Evolutionary conservation across 352 stramenopile genomes (phyloP), one percentile per base, ranked within the genome.

Genomic region (Phytophthora citricola): DNA sequence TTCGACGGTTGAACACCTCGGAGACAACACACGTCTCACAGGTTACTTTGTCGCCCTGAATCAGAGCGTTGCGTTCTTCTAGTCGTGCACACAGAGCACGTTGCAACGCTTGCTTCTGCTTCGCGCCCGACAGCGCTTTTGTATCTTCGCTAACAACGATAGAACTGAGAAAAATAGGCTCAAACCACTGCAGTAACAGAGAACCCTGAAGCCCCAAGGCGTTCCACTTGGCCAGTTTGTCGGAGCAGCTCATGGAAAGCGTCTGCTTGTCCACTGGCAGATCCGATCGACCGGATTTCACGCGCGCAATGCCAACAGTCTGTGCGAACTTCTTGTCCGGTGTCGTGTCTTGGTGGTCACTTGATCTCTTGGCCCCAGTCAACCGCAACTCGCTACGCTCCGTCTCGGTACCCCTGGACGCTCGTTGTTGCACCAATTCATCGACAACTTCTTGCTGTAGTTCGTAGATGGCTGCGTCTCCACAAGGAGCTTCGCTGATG

Each of bases 271-370:
- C 78, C 17, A 58, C 27, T 9, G 91, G 85, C 17, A 98, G 73
- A 71, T 98, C 96, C 1, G 94, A 98, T 32, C 94, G 82, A 46
- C 93, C 94, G 5, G 93, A 96, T 61, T 98, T 98, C 41, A 93
- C 80, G 17, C 94, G 89, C 8, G 95, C 74, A 54, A 89, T 73
- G 34, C 91, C 90, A 10, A 95, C 57, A 3, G 69, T 17, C 76
- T 98, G 92, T 11, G 76, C 70, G 39, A 88, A 92, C 20, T 76
- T 73, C 58, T 86, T 86, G 44, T 88, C 79, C 11, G 49, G 12
- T 8, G 52, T 36, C 14, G 48, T 26, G 5, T 50, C 46, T 36
- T 36, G 31, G 17, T 52, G 51, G 5, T 69, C 29, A 1, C 15
- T 44, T 48, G 41, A 11, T 61, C 76, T 48, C 53, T 90, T 96